phyloP scores from a whole-genome alignment of 129 eudicot species.

The Flaveria linearis region DNA sequence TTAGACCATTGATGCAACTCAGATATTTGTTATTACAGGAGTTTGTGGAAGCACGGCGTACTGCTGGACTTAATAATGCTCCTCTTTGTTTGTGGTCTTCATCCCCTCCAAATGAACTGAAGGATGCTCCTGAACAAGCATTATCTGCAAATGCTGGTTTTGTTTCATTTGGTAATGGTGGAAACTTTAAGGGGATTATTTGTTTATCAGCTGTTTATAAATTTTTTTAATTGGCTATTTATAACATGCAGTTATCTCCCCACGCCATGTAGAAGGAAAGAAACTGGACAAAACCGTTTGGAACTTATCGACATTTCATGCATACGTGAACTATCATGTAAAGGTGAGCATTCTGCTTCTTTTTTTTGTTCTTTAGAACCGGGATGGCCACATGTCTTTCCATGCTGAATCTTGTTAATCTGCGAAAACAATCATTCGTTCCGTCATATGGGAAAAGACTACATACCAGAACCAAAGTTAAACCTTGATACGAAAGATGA shows the following conservation, averaged over 20 bases:
- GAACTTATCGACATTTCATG: conserved; percentile 89
- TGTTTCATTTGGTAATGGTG: conserved; percentile 76
- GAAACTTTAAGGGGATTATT: background rate
- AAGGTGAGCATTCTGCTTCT: conserved; percentile 54
- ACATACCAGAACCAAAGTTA: background rate
- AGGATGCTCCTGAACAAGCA: conserved; percentile 63
- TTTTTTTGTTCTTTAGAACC: background rate
- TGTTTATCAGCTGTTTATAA: background rate
- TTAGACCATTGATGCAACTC: background rate
- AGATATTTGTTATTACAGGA: conserved; percentile 50
- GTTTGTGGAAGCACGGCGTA: conserved; percentile 83
- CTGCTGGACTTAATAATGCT: conserved; percentile 74
- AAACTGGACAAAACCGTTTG: conserved; percentile 93
- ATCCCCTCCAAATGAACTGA: conserved; percentile 79
- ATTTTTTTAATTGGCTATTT: conserved; percentile 20
- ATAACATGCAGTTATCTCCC: conserved; percentile 60
- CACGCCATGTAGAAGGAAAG: conserved; percentile 90
- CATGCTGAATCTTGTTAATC: background rate
- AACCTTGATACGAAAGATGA: too few species aligned
- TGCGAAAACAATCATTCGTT: background rate
- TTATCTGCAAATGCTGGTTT: conserved; percentile 90
- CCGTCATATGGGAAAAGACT: background rate
- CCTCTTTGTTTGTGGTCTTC: conserved; percentile 89
- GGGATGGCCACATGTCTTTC: too few species aligned
- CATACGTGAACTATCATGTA: conserved; percentile 92